Evolutionary conservation across 805 yeast species (phyloP), one percentile per base, ranked within the genome.

Genomic region (Huiozyma naganishii): DNA sequence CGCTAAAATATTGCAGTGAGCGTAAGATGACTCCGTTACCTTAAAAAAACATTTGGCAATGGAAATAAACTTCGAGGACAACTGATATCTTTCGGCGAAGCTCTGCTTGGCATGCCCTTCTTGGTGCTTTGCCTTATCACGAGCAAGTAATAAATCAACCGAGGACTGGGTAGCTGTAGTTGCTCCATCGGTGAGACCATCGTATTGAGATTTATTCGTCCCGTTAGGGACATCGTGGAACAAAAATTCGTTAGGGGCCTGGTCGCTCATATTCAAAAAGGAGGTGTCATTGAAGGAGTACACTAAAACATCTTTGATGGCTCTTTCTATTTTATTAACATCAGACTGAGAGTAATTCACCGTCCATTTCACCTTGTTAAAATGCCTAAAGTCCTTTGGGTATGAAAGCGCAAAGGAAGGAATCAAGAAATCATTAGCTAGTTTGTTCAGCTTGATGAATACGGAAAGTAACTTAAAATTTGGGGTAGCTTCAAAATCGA

Each of bases 401-500:
- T 52, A 58, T 13, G 45, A 41, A 10, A 39, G 29, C 10, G 50
- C 50, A 13, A 57, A 51, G 30, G 51, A 51, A 6, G 64, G 63
- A 11, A 59, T 52, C 23, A 59, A 44, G 8, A 58, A 39, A 17
- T 50, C 51, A 37, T 53, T 50, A 2, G 62, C 59, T 41, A 61
- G 40, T 40, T 58, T 59, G 28, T 56, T 57, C 37, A 61, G 43
- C 43, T 61, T 62, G 7, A 55, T 52, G 38, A 54, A 61, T 9
- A 61, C 56, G 40, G 59, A 55, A 12, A 61, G 47, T 28, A 61
- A 41, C 40, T 61, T 61, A 38, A 61, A 61, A 43, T 61, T 61
- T 9, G 64, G 65, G 11, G 60, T 58, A n/a, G 45, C 42, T 41
- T 61, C 65, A 41, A 59, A 61, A 47, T 61, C 64, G 29, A 55